Evolutionary conservation across 139 green algal genomes (phyloP).

Genomic region (Astrephomene gubernaculifera): DNA sequence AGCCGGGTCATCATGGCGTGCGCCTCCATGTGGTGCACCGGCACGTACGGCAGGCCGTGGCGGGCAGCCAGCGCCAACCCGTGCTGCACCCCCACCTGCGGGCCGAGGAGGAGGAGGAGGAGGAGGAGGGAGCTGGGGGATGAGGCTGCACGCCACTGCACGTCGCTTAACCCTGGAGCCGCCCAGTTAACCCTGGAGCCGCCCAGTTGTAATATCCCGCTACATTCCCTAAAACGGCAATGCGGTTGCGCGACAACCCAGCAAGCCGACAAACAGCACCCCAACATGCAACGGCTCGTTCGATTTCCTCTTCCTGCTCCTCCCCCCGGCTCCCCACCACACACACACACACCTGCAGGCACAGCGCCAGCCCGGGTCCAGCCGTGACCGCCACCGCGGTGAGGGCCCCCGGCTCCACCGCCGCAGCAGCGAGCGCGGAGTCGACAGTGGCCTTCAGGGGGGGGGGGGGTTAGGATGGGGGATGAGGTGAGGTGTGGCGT

Average conservation of each 20-base stretch:
- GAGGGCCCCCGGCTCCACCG: slow-evolving; percentile 57
- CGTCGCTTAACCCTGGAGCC: too few relatives aligned
- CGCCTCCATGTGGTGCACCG: slow-evolving; percentile 96
- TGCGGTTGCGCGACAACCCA: too few relatives aligned
- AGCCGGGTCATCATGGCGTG: slow-evolving; percentile 85
- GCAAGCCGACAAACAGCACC: too few relatives aligned
- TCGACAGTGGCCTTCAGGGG: slow-evolving; percentile 72
- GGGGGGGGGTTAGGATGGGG: neutral
- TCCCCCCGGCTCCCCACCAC: too few relatives aligned
- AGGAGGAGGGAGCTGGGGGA: neutral
- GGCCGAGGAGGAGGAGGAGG: neutral
- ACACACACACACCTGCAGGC: slow-evolving; percentile 84
- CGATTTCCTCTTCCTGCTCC: too few relatives aligned
- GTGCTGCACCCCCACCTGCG: slow-evolving; percentile 57
- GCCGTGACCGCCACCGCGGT: slow-evolving; percentile 89
- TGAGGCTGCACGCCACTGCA: too few relatives aligned
- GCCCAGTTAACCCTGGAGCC: too few relatives aligned
- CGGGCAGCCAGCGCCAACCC: slow-evolving; percentile 63
- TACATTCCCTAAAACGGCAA: too few relatives aligned
- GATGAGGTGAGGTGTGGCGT: neutral
- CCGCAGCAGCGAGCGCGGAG: slow-evolving; percentile 64
- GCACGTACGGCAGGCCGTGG: slow-evolving; percentile 77
- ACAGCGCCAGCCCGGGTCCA: slow-evolving; percentile 90
- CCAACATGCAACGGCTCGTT: too few relatives aligned
- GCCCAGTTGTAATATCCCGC: too few relatives aligned